These are phyloP conservation scores for Acorus gramineus DNA, from an alignment of 106 monocot genomes.

Conservation along the genomic window DNA sequence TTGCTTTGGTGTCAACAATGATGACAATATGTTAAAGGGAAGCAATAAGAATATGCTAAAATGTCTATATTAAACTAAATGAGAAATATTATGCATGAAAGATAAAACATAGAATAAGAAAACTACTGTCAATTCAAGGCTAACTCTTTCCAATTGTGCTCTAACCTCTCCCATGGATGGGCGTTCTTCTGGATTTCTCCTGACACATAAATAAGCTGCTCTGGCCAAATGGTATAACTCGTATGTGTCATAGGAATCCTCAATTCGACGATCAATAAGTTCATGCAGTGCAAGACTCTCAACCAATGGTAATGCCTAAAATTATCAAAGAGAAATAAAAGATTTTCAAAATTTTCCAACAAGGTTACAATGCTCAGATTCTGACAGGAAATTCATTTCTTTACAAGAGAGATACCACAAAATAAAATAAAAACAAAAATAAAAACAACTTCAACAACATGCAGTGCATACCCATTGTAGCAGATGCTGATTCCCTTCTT, in stretches of 20 bases:
- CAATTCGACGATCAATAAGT: conserved; percentile 33
- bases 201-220: conserved; percentile 41
- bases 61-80: no score
- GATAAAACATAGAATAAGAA: no score
- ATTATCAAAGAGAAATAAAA: background rate
- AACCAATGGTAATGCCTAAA: conserved; percentile 32
- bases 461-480: conserved; percentile 29
- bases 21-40: no score
- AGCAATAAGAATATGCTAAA: no score
- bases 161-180: conserved; percentile 48
- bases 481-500: conserved; percentile 19
- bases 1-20: no score
- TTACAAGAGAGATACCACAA: no score
- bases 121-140: no score
- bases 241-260: conserved; percentile 29
- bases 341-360: background rate
- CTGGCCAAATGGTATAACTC: conserved; percentile 34
- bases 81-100: no score
- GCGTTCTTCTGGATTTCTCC: conserved; percentile 31
- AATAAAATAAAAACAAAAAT: no score
- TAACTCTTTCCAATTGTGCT: no score
- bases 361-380: background rate
- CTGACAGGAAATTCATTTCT: no score
- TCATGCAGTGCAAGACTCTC: conserved; percentile 37
- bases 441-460: background rate